These are phyloP conservation scores for Coffea humblotiana DNA, from an alignment of 305 asterid genomes.

Conservation along the genomic window DNA sequence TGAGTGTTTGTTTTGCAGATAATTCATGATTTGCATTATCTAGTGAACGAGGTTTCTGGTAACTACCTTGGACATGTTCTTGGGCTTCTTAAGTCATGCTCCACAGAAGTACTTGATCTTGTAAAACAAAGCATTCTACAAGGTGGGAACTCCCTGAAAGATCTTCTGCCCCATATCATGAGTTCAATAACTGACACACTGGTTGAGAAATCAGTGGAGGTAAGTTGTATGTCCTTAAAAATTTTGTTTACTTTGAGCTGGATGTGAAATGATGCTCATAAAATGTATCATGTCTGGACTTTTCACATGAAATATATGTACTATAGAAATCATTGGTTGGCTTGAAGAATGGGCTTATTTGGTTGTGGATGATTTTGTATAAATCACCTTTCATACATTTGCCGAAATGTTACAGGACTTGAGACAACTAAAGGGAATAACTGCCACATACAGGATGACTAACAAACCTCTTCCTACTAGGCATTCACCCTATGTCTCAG, in stretches of 20 bases:
- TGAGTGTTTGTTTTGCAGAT: slow-evolving; percentile 50
- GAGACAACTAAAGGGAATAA: slow-evolving; percentile 89
- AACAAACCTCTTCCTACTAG: slow-evolving; percentile 95
- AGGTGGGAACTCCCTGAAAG: slow-evolving; percentile 70
- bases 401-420: slow-evolving; percentile 56
- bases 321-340: background rate
- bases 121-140: slow-evolving; percentile 85
- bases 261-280: background rate
- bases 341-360: background rate
- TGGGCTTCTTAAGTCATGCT: slow-evolving; percentile 71
- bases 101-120: slow-evolving; percentile 72
- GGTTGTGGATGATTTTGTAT: background rate
- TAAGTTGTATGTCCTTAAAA: slow-evolving; percentile 21
- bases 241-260: background rate
- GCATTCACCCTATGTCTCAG: slow-evolving; percentile 87
- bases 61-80: slow-evolving; percentile 62
- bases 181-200: slow-evolving; percentile 65
- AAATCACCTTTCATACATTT: background rate
- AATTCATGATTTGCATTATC: slow-evolving; percentile 66
- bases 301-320: background rate
- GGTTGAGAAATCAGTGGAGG: slow-evolving; percentile 89
- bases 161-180: slow-evolving; percentile 67
- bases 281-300: background rate
- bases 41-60: slow-evolving; percentile 72
- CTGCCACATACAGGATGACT: slow-evolving; percentile 96